These are phyloP conservation scores for Corylus avellana DNA, from an alignment of 306 rosid species.

Conservation along the genomic window DNA sequence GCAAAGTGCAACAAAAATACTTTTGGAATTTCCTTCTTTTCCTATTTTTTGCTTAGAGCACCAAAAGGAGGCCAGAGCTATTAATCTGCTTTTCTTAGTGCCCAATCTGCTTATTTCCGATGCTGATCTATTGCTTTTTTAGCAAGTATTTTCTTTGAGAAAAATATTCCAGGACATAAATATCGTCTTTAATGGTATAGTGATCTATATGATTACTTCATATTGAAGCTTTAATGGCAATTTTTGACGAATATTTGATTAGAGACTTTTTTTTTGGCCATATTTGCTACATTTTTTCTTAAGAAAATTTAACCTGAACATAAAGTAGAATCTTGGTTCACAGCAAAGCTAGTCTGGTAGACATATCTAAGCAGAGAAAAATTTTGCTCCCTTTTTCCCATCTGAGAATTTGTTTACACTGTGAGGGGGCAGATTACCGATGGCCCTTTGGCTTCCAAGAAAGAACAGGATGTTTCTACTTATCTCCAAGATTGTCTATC, in stretches of 20 bases:
- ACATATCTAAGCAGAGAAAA: neutral
- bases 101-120: no score
- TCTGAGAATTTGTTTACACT: conserved; percentile 26
- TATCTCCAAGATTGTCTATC: conserved; percentile 61
- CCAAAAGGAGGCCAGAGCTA: no score
- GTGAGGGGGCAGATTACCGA: conserved; percentile 47
- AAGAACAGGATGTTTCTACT: conserved; percentile 47
- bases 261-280: neutral
- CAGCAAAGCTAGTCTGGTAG: neutral
- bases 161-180: neutral
- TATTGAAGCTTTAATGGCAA: neutral
- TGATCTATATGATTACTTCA: neutral
- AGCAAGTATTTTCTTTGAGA: neutral
- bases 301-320: neutral
- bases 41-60: no score
- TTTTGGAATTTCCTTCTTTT: no score
- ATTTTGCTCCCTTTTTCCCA: conserved; percentile 16
- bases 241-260: neutral
- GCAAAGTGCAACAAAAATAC: no score
- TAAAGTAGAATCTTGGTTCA: neutral
- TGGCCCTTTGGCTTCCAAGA: conserved; percentile 48
- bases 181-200: neutral
- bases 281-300: neutral
- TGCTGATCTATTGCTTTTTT: no score
- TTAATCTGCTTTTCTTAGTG: no score